Evolutionary conservation across 2,329 filamentous ascomycete genomes (phyloP), one percentile per base, ranked within the genome.

Genomic region (Fusarium buharicum): DNA sequence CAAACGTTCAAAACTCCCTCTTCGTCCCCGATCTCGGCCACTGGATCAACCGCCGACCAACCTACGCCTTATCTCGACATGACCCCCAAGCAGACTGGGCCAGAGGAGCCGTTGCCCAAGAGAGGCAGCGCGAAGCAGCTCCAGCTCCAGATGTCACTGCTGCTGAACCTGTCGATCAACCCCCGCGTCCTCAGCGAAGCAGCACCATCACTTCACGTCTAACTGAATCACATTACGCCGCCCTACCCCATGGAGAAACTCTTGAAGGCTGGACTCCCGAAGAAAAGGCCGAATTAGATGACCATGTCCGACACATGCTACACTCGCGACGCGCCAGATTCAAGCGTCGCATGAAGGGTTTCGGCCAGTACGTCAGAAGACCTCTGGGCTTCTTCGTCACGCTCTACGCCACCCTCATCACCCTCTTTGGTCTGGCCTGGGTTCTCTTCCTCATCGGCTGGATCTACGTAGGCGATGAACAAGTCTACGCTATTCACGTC

Each of bases 361-460:
- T 96, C 70, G 86, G 87, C 4, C 87, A 94, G 75, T 96, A 96
- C 71, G 83, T 93, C 13, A 83, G 82, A 34, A 86, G 87, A 67
- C 91, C 92, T 1, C 81, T 96, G 33, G 92, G 92, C 1, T 92
- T 95, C 72, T 83, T 93, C 50, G 90, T 96, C 55, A 95, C 91
- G 0, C 77, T 96, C 4, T 96, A 96, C 74, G 92, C 91, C 9
- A 88, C 85, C 1, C 81, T 94, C 17, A 93, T 96, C 67, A 95
- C 92, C 0, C 80, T 93, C 0, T 96, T 96, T 68, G 92, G 92
- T 70, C 81, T 94, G 12, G 90, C 90, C 0, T 96, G 92, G 92
- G 92, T 96, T 2, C 83, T 96, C n/a, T 95, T 94, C 76, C 79
- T 96, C 50, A 96, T 96, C 72, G 91, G 89, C 43, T 96, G 92